Evolutionary conservation across 2,329 filamentous ascomycete genomes (phyloP).

Genomic region (Aspergillus proliferans): DNA sequence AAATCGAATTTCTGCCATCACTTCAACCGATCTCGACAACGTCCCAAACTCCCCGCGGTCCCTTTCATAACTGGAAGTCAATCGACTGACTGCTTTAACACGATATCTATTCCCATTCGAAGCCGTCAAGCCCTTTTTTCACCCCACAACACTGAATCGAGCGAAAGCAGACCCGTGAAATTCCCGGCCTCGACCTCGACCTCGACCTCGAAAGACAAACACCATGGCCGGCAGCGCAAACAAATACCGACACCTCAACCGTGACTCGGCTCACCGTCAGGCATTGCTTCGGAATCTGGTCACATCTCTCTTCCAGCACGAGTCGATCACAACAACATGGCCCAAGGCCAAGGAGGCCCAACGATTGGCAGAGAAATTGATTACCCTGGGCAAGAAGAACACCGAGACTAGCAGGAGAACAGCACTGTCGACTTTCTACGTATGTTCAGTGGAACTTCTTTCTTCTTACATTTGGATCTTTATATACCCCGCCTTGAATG

Average conservation of each 20-base stretch:
- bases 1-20: constrained; percentile 27
- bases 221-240: constrained; percentile 77
- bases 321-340: constrained; percentile 91
- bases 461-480: not conserved
- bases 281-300: constrained; percentile 93
- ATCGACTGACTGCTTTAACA: not conserved
- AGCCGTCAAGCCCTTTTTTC: too few relatives aligned
- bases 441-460: constrained; percentile 43
- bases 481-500: not conserved
- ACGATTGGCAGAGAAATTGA: constrained; percentile 84
- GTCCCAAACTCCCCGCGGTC: not conserved
- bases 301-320: constrained; percentile 86
- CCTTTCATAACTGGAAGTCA: not conserved
- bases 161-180: constrained; percentile 1
- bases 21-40: not conserved
- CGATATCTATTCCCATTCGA: too few relatives aligned
- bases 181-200: constrained; percentile 1
- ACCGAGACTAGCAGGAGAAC: constrained; percentile 71
- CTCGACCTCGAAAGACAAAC: constrained; percentile 1
- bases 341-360: constrained; percentile 97
- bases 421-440: constrained; percentile 78
- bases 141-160: not conserved
- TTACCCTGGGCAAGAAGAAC: constrained; percentile 89
- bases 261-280: constrained; percentile 78
- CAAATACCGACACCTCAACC: constrained; percentile 84